These are phyloP conservation scores for Cryptosporidium tyzzeri DNA, from an alignment of 169 alveolate genomes.

Conservation along the genomic window DNA sequence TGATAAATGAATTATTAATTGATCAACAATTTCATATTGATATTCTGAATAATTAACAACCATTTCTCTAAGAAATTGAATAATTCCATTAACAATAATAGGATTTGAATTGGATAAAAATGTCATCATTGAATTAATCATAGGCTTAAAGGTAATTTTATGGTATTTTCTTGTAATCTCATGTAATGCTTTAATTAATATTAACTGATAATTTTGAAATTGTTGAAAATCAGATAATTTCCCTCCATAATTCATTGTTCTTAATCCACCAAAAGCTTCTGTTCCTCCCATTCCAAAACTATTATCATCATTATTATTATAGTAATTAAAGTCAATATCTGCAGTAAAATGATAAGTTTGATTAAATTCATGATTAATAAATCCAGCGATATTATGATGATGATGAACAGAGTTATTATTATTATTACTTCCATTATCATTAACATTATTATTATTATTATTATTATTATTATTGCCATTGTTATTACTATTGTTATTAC, in stretches of 20 bases:
- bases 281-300: not conserved
- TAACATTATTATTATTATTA: not conserved
- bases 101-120: constrained; percentile 30
- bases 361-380: not conserved
- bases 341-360: not conserved
- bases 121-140: constrained; percentile 24
- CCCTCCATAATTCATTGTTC: not conserved
- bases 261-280: not conserved
- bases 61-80: constrained; percentile 63
- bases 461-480: not conserved
- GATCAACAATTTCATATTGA: constrained; percentile 14
- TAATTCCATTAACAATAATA: constrained; percentile 44
- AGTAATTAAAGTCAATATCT: not conserved
- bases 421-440: not conserved
- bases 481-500: not conserved
- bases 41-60: constrained; percentile 10
- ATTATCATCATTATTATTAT: not conserved
- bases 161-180: constrained; percentile 51
- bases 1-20: constrained; percentile 7
- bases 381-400: not conserved
- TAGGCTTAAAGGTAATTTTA: constrained; percentile 15
- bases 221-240: constrained; percentile 49
- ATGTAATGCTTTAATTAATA: constrained; percentile 37
- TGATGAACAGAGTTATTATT: not conserved
- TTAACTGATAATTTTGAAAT: constrained; percentile 39